phyloP scores from a whole-genome alignment of 495 filamentous ascomycete species.

The Sporormia fimetaria region DNA sequence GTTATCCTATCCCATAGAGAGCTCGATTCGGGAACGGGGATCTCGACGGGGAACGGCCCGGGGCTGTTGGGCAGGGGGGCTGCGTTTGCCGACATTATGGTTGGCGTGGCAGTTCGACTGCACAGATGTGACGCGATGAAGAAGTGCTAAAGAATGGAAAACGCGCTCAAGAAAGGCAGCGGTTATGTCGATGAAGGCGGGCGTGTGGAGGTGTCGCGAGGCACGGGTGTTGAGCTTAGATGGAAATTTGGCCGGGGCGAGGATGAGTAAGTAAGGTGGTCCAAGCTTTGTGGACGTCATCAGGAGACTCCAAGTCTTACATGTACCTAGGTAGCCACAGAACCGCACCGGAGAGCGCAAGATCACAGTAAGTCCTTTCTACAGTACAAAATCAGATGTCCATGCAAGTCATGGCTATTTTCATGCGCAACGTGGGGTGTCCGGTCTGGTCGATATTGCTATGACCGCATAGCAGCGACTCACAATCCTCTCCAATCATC shows the following conservation, averaged over 20 bases:
- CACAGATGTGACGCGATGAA: neutral
- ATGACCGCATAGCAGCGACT: no score
- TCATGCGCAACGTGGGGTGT: no score
- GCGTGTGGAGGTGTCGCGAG: no score
- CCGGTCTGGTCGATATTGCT: no score
- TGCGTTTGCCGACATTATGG: constrained; percentile 19
- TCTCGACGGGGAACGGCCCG: constrained; percentile 36
- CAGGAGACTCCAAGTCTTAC: constrained; percentile 1
- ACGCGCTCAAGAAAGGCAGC: constrained; percentile 12
- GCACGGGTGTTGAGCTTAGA: constrained; percentile 4
- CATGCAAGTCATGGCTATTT: no score
- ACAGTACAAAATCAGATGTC: no score
- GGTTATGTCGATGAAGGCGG: constrained; percentile 14
- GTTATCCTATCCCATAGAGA: constrained; percentile 82
- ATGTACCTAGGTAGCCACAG: no score
- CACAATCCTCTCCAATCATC: constrained; percentile 11
- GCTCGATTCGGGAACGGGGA: constrained; percentile 40
- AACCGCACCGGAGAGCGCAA: no score
- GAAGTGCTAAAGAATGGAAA: constrained; percentile 2
- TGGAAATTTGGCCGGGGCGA: constrained; percentile 23
- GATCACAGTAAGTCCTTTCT: no score
- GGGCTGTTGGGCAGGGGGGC: constrained; percentile 28
- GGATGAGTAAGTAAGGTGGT: constrained; percentile 6
- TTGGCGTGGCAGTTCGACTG: neutral
- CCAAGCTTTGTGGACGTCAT: constrained; percentile 16